Evolutionary conservation across 2,329 filamentous ascomycete genomes (phyloP).

Genomic region (Blumeria hordei): DNA sequence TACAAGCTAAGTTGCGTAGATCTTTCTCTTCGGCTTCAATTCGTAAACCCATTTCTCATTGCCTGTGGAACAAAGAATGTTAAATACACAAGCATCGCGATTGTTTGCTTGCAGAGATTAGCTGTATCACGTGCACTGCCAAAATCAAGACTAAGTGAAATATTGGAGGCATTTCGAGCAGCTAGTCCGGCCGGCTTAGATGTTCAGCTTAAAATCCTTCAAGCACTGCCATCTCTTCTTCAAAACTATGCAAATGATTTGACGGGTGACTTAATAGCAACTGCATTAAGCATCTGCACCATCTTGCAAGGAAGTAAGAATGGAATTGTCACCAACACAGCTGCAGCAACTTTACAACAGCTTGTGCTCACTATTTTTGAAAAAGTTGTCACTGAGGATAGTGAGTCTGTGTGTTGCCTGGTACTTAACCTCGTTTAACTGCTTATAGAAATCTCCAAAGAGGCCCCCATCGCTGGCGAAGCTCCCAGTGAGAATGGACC

Average conservation of each 20-base stretch:
- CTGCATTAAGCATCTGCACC: slow-evolving; percentile 72
- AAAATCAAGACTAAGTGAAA: slow-evolving; percentile 54
- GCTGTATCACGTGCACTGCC: slow-evolving; percentile 65
- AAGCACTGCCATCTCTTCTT: slow-evolving; percentile 67
- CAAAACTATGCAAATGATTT: slow-evolving; percentile 76
- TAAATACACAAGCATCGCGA: slow-evolving; percentile 70
- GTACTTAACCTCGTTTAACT: slow-evolving; percentile 5
- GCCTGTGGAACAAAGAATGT: slow-evolving; percentile 77
- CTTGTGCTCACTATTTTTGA: slow-evolving; percentile 84
- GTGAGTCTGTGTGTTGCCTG: slow-evolving; percentile 21
- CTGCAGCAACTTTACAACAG: slow-evolving; percentile 87
- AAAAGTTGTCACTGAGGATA: slow-evolving; percentile 64
- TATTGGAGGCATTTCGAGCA: slow-evolving; percentile 69
- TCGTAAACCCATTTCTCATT: slow-evolving; percentile 82
- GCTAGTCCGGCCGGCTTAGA: slow-evolving; percentile 62
- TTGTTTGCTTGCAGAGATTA: slow-evolving; percentile 71
- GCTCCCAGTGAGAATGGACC: slow-evolving; percentile 40
- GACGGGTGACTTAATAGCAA: slow-evolving; percentile 57
- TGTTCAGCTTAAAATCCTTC: slow-evolving; percentile 85
- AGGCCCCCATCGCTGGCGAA: slow-evolving; percentile 36
- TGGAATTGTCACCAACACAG: slow-evolving; percentile 81
- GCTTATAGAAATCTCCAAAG: slow-evolving; percentile 16
- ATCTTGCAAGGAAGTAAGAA: slow-evolving; percentile 80
- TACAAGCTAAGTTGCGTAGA: slow-evolving; percentile 26
- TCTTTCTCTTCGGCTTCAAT: slow-evolving; percentile 55